Evolutionary conservation across 2,329 filamentous ascomycete genomes (phyloP), one percentile per base, ranked within the genome.

Genomic region (Monilinia laxa): DNA sequence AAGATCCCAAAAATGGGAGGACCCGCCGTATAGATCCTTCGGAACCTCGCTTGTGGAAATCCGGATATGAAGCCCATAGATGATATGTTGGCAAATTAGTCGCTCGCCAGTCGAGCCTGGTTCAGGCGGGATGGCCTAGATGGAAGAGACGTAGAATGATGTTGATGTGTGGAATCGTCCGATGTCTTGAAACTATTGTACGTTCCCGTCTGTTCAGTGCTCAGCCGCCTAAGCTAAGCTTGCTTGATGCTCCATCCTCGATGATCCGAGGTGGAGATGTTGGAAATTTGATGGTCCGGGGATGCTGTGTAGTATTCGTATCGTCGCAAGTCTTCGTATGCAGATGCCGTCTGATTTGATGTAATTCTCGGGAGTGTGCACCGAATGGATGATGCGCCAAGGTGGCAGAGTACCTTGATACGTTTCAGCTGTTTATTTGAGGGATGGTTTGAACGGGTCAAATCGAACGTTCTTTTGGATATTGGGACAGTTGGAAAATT

Each of bases 1-100:
- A 28, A 23, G 23, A 45, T 28, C 45, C 55, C 55, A 40, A 58
- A 45, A 58, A 58, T 45, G 38, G 55, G 40, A 58, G 55, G 55
- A 58, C 38, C 55, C 55, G 38, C 55, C 55, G 38, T 28, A 40
- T 42, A 25, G 25, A 57, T 42, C 2, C 31, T 35, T 35, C 31
- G 40, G 40, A 42, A 18, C 38, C 23, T 9, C 23, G 23, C 25
- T 45, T 10, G 23, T 42, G 40, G 38, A 9, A 40, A 20, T 14
- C 5, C 55, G 55, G 55, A 58, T 58, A 20, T 20, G n/a, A 28
- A 38, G 55, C 35, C 42, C 25, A 45, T 45, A n/a, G 12, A 28
- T 56, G 55, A n/a, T 16, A 45, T 45, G 55, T 35, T 35, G 31
- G 31, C 31, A 35, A 35, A 35, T 35, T 35, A 35, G 31, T 35